These are phyloP conservation scores for Lophiostoma macrostomum DNA, from an alignment of 495 filamentous ascomycete species.

Conservation along the genomic window DNA sequence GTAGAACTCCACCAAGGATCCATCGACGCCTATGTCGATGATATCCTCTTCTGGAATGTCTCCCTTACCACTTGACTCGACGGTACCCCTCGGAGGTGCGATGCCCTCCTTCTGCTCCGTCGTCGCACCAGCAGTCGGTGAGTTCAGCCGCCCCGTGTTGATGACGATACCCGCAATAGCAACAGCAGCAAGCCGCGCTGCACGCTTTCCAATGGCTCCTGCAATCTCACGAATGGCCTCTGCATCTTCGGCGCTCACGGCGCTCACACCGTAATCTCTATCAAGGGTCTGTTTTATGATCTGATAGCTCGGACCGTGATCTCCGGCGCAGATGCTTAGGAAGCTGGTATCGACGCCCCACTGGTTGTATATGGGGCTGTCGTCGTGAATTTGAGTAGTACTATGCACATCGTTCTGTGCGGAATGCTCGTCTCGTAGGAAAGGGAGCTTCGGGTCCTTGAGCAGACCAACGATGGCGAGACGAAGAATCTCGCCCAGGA, in stretches of 20 bases:
- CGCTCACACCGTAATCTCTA: conserved; percentile 66
- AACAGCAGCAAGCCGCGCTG: conserved; percentile 83
- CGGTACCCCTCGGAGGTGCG: conserved; percentile 11
- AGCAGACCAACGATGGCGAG: conserved; percentile 63
- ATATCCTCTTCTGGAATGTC: conserved; percentile 51
- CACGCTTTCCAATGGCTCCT: conserved; percentile 79
- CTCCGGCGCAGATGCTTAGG: conserved; percentile 75
- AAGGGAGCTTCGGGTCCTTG: conserved; percentile 54
- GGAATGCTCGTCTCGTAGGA: conserved; percentile 70
- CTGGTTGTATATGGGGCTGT: conserved; percentile 67
- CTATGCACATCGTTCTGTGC: conserved; percentile 61
- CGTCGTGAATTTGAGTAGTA: conserved; percentile 60
- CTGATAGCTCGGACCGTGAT: conserved; percentile 60
- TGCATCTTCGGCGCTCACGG: conserved; percentile 71
- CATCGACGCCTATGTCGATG: conserved; percentile 88
- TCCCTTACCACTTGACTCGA: conserved; percentile 9
- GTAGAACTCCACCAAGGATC: conserved; percentile 87
- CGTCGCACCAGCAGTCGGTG: conserved; percentile 33
- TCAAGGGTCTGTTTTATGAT: conserved; percentile 73
- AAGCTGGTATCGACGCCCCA: conserved; percentile 91
- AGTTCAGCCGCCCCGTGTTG: conserved; percentile 63
- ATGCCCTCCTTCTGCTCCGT: conserved; percentile 25
- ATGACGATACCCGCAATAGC: conserved; percentile 80
- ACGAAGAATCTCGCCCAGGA: conserved; percentile 90
- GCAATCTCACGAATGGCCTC: conserved; percentile 76